Evolutionary conservation across 2,329 filamentous ascomycete species (phyloP).

Genomic region (Xylariaceae sp.): DNA sequence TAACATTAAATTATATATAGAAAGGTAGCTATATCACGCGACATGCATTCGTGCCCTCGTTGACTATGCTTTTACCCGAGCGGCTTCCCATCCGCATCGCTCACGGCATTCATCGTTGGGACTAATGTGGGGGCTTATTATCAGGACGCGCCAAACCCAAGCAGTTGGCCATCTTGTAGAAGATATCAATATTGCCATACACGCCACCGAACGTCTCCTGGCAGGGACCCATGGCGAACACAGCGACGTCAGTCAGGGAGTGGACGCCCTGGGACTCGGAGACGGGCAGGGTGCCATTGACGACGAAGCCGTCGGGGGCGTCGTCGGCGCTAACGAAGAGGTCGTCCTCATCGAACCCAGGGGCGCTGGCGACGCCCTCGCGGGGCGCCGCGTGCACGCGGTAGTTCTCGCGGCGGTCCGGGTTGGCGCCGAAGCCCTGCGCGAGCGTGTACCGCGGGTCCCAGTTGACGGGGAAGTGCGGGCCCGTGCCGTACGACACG

Average conservation of each 20-base stretch:
- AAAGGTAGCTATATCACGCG: not conserved
- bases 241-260: slow-evolving; percentile 75
- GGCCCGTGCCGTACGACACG: slow-evolving; percentile 71
- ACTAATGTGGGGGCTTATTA: slow-evolving; percentile 2
- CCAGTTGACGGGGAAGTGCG: slow-evolving; percentile 82
- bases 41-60: not conserved
- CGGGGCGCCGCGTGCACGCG: slow-evolving; percentile 69
- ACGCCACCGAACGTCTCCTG: slow-evolving; percentile 75
- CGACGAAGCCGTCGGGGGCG: slow-evolving; percentile 64
- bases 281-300: slow-evolving; percentile 75
- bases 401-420: slow-evolving; percentile 78
- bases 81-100: too few relatives aligned
- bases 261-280: slow-evolving; percentile 70
- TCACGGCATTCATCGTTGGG: slow-evolving; percentile 3
- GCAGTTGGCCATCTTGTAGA: slow-evolving; percentile 73
- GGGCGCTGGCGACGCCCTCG: slow-evolving; percentile 58
- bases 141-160: slow-evolving; percentile 55
- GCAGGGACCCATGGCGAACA: slow-evolving; percentile 79
- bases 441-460: slow-evolving; percentile 82
- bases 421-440: slow-evolving; percentile 69
- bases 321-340: slow-evolving; percentile 72
- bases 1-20: slow-evolving; percentile 11
- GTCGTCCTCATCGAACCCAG: slow-evolving; percentile 53
- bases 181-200: slow-evolving; percentile 72
- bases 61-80: not conserved